Conservation (phyloP, 768 basidiomycete genomes). For the Rhodosporidiobolus odoratus region DNA sequence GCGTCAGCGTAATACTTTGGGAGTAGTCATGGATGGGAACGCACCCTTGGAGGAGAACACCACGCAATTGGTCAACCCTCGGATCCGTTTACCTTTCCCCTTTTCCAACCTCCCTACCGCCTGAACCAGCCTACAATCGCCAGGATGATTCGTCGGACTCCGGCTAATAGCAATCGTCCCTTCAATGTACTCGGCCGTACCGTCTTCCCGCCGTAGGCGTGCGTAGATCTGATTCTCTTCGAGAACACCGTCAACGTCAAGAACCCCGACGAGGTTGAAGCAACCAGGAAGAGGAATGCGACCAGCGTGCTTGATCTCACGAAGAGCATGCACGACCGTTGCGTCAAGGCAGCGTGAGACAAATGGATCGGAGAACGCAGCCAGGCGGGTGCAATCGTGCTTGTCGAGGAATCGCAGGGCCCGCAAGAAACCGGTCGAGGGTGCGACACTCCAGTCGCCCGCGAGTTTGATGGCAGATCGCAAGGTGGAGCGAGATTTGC, state of each 20-base stretch:
- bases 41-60: conserved; percentile 23
- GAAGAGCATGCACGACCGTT: conserved; percentile 60
- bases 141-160: conserved; percentile 70
- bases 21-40: neutral
- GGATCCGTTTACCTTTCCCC: neutral
- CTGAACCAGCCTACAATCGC: conserved; percentile 57
- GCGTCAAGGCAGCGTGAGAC: conserved; percentile 57
- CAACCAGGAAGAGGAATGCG: conserved; percentile 66
- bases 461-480: neutral
- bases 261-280: conserved; percentile 69
- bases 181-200: conserved; percentile 56
- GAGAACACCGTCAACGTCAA: conserved; percentile 58
- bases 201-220: conserved; percentile 48
- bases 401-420: conserved; percentile 52
- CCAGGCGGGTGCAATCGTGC: conserved; percentile 36
- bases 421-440: conserved; percentile 57
- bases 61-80: conserved; percentile 23
- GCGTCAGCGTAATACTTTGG: neutral
- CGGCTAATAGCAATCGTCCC: conserved; percentile 63
- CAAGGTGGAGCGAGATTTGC: conserved; percentile 29
- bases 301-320: conserved; percentile 69
- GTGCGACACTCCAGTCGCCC: conserved; percentile 2
- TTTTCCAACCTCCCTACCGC: conserved; percentile 10
- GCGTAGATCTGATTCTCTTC: conserved; percentile 53
- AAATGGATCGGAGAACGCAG: conserved; percentile 48